phyloP scores from a whole-genome alignment of 768 basidiomycete genomes.

The Tylopilus felleus region DNA sequence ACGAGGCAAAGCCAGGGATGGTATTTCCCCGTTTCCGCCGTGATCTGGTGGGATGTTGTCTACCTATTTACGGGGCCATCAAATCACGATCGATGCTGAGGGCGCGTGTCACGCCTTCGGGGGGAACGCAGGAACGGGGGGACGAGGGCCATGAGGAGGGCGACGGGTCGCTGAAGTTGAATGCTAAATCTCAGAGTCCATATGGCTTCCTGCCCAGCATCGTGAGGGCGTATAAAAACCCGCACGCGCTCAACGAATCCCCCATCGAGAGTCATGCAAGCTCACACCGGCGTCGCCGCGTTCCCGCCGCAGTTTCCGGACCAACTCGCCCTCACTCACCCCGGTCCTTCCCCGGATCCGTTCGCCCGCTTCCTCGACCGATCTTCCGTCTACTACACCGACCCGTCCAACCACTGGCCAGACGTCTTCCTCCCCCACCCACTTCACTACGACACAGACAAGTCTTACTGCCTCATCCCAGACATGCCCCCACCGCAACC shows the following conservation, averaged over 20 bases:
- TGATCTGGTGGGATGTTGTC: no score
- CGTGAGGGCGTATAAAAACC: conserved; percentile 14
- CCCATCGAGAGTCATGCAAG: no score
- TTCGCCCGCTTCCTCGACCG: conserved; percentile 29
- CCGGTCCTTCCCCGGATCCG: conserved; percentile 19
- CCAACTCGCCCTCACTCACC: conserved; percentile 4
- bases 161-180: conserved; percentile 25
- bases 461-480: no score
- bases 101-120: no score
- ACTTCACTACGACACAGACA: conserved; percentile 14
- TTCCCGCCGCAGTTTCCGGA: conserved; percentile 6
- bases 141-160: neutral
- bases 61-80: no score
- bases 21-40: conserved; percentile 22
- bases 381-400: conserved; percentile 24
- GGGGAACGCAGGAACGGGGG: conserved; percentile 16
- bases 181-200: conserved; percentile 16
- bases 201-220: no score
- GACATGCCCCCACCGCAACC: neutral
- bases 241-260: no score
- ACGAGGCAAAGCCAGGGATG: no score
- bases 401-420: neutral
- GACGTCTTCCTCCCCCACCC: neutral
- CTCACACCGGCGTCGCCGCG: neutral
- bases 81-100: no score